Evolutionary conservation across 495 filamentous ascomycete species (phyloP), one percentile per base, ranked within the genome.

Genomic region (Aspergillus asperescens): DNA sequence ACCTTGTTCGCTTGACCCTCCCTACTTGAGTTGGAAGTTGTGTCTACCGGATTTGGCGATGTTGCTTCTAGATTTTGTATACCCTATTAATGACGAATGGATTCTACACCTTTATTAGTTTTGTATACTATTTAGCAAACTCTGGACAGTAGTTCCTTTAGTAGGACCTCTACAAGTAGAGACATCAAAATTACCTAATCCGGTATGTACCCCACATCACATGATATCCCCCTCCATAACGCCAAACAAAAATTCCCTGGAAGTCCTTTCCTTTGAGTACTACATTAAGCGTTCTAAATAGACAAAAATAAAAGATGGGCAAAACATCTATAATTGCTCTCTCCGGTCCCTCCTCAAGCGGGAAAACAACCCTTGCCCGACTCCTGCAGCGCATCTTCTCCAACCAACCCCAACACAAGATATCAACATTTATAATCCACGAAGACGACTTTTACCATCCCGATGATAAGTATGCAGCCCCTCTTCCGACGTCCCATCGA

Each of bases 361-460:
- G 89, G 25, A 92, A 92, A 71, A 91, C 87, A 12, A 90, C 88
- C 38, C 74, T 90, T 12, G 81, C 87, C 34, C 77, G 88, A 3
- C 76, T 91, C 8, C 74, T 95, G 7, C 83, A 85, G 45, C 76
- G 79, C 40, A 80, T 90, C 52, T 89, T 94, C 55, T 59, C 52
- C 51, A 55, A 67, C 7, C 20, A 43, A 10, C 41, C 41, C 1
- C 39, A 39, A 20, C n/a, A 20, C 5, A 20, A 42, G 22, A 43
- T 74, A 13, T 59, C 58, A 6, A 81, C 82, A 2, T 90, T 89
- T 57, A 86, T 95, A 55, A 76, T 96, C 34, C 90, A 96, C 64
- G 81, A 93, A 65, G 92, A 97, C 70, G 92, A 97, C 66, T 97
- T 96, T 65, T 97, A 90, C 66, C 79, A 78, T 31, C 63, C 87